These are phyloP conservation scores for Mucor circinelloides DNA, from an alignment of 371 early-diverging fungal species.

Conservation along the genomic window DNA sequence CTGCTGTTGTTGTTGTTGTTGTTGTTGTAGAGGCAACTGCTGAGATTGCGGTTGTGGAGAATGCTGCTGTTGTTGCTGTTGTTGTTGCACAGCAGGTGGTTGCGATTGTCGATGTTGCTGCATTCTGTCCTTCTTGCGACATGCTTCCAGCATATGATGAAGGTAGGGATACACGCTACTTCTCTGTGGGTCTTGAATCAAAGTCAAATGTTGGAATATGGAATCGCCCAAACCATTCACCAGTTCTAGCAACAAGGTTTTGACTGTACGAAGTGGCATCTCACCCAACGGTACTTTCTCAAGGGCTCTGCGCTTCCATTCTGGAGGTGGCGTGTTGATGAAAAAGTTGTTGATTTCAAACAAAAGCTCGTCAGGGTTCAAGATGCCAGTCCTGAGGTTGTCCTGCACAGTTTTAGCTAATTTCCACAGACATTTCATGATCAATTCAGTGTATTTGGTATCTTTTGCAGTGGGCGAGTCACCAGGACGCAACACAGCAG, in stretches of 20 bases:
- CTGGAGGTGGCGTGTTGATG: conserved; percentile 72
- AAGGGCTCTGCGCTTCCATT: conserved; percentile 84
- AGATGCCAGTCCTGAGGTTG: conserved; percentile 53
- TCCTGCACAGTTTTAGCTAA: conserved; percentile 83
- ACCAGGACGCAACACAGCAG: conserved; percentile 48
- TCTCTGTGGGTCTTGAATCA: conserved; percentile 65
- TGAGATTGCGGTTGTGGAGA: conserved; percentile 6
- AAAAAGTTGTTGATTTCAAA: conserved; percentile 84
- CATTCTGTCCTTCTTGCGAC: conserved; percentile 52
- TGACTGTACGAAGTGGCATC: conserved; percentile 92
- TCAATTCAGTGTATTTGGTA: conserved; percentile 80
- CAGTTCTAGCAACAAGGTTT: conserved; percentile 85
- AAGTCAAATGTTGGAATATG: conserved; percentile 60
- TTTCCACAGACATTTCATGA: conserved; percentile 98
- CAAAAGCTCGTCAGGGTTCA: conserved; percentile 66
- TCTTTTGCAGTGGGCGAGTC: conserved; percentile 58
- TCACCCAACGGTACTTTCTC: conserved; percentile 82
- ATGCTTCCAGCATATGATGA: conserved; percentile 71
- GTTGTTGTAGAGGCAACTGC: conserved; percentile 15
- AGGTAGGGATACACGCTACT: conserved; percentile 73
- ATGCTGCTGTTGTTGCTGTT: conserved; percentile 33
- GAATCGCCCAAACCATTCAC: conserved; percentile 67
- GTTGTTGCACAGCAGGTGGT: not conserved
- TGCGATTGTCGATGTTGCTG: conserved; percentile 34
- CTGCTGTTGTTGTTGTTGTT: conserved; percentile 32